A percentile compares a stretch with the other conserved stretches of the same genome.
Conservation (phyloP, 164 flowering plant species). For the Vitis labrusca region DNA sequence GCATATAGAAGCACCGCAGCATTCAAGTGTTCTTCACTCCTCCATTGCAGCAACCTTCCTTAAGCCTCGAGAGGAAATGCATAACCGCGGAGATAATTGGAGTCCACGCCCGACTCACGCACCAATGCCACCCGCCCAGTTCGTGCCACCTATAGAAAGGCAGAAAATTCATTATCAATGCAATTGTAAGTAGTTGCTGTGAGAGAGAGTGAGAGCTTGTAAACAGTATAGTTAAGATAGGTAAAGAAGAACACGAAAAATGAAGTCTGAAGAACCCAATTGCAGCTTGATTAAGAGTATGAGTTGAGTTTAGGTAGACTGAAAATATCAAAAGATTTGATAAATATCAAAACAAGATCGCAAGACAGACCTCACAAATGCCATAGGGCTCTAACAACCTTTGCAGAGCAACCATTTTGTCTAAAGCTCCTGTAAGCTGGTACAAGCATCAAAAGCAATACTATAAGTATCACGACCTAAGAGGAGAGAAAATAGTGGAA, state of each 20-base stretch:
- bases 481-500: no score
- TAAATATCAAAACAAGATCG: not conserved
- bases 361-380: constrained; percentile 86
- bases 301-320: not conserved
- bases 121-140: constrained; percentile 84
- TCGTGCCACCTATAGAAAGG: constrained; percentile 70
- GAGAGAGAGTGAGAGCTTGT: no score
- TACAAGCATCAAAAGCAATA: not conserved
- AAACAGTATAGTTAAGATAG: no score
- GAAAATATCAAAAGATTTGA: not conserved
- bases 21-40: no score
- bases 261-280: no score
- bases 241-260: no score
- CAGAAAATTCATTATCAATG: not conserved
- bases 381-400: constrained; percentile 93
- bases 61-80: constrained; percentile 39
- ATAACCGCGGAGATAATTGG: constrained; percentile 76
- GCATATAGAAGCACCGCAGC: no score
- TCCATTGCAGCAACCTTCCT: no score
- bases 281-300: no score
- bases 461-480: no score
- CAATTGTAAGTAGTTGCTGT: no score
- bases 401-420: constrained; percentile 97
- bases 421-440: constrained; percentile 90
- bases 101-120: constrained; percentile 89